Conservation (phyloP, 176 grass and related monocot species). For the Secale cereale region DNA sequence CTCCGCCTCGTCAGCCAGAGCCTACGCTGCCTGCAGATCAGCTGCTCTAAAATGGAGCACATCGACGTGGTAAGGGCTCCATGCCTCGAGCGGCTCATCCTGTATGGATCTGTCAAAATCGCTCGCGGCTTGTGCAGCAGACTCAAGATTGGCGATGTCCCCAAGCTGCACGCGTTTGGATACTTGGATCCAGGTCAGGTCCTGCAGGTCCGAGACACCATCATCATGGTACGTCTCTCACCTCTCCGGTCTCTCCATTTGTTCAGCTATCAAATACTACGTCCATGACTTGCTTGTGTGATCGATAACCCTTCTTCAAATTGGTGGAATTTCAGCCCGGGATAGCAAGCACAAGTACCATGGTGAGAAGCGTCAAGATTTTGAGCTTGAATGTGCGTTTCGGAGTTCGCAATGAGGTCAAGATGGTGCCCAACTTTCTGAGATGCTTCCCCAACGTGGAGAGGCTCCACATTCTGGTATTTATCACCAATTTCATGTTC, state of each 20-base stretch:
- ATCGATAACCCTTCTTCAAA: too few relatives aligned
- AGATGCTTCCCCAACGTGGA: slow-evolving; percentile 18
- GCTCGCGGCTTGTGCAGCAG: not conserved
- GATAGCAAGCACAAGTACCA: not conserved
- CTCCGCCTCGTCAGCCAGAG: slow-evolving; percentile 1
- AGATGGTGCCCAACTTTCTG: slow-evolving; percentile 17
- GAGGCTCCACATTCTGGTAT: not conserved
- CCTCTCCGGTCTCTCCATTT: not conserved
- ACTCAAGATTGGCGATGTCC: slow-evolving; percentile 14
- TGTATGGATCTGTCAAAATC: not conserved
- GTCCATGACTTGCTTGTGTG: not conserved
- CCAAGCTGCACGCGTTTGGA: slow-evolving; percentile 5
- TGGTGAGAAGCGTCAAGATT: not conserved
- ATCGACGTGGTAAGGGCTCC: not conserved
- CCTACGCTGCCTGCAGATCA: slow-evolving; percentile 12
- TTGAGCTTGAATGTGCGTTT: not conserved
- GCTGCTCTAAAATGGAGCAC: not conserved
- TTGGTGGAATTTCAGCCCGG: not conserved
- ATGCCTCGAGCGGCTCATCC: slow-evolving; percentile 7
- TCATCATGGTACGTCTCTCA: not conserved
- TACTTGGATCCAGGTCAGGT: not conserved
- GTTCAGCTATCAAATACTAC: not conserved
- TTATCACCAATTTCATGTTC: not conserved
- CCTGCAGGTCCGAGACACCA: not conserved
- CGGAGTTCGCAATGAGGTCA: not conserved